Base-by-base conservation (phyloP, 2,329 filamentous ascomycete species). In the Cordyceps fumosorosea region DNA sequence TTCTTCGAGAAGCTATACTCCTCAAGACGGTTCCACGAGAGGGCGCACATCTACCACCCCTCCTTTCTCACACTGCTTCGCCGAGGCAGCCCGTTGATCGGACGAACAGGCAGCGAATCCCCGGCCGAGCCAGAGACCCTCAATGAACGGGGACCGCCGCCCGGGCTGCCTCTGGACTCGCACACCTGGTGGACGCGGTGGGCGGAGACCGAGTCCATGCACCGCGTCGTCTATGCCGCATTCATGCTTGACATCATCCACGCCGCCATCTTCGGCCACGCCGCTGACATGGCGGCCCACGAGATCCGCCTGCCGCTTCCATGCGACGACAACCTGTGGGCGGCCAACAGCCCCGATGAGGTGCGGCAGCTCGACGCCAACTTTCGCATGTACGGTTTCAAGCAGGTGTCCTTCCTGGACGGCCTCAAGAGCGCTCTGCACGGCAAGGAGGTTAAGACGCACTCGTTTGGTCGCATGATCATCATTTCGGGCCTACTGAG, bases 1-100 rank as follows among this genome's bases (percentile, higher is more conserved):
- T 84, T 93, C 5, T 96, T 93, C 69, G 92, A 97, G 76, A 97
- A 96, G 80, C 89, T 96, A 83, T 95, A 90, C 72, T 91, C 90
- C 2, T 92, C 90, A 0, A 83, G 91, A 48, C 83, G 85, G 18
- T 79, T 96, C 29, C 92, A 97, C 73, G 93, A 96, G 73, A 82
- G 92, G 66, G 90, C 91, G 0, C 91, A 96, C 68, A 95, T 96
- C 44, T 93, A 96, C 69, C 92, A 96, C 70, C 88, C 90, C 5
- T 91, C 90, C 0, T 93, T 91, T 0, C 78, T 96, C 60, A 96
- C 90, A 0, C 77, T 96, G 50, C 91, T 97, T 78, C 85, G 92
- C 37, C 83, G 92, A 66, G 92, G 92, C 5, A 95, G 90, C 70
- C 95, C 91, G 1, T 78, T 97, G 11, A 92, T 96, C 62, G 92